Percentiles rank a stretch among this genome's conserved stretches.
Evolutionary conservation across 768 basidiomycete species (phyloP).

Genomic region (Chalciporus sphaerocephalus): DNA sequence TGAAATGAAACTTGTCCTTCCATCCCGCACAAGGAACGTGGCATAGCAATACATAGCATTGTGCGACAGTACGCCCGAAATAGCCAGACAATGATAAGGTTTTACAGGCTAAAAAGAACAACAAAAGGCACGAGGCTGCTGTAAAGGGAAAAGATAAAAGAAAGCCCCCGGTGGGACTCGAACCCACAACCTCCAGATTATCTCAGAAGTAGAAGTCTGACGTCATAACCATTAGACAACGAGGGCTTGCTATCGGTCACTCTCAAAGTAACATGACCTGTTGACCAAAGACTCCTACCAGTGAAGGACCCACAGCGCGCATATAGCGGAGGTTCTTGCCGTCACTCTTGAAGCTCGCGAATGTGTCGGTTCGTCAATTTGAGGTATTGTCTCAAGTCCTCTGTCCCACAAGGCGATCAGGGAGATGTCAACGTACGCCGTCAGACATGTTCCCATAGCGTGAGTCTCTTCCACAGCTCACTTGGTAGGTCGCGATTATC

Average conservation of each 20-base stretch:
- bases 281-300: too few relatives aligned
- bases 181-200: slow-evolving; percentile 84
- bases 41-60: too few relatives aligned
- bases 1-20: too few relatives aligned
- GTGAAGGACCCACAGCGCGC: neutral
- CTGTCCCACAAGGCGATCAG: too few relatives aligned
- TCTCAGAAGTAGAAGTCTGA: slow-evolving; percentile 85
- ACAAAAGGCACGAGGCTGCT: neutral
- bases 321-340: neutral
- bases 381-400: too few relatives aligned
- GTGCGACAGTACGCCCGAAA: too few relatives aligned
- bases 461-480: too few relatives aligned
- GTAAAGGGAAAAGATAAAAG: slow-evolving; percentile 16
- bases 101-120: neutral
- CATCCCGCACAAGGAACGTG: too few relatives aligned
- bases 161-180: slow-evolving; percentile 79
- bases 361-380: too few relatives aligned
- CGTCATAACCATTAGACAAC: slow-evolving; percentile 91
- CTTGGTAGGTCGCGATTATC: neutral
- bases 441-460: too few relatives aligned
- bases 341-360: too few relatives aligned
- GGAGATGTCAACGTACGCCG: too few relatives aligned
- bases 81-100: slow-evolving; percentile 1
- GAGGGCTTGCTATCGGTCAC: slow-evolving; percentile 42
- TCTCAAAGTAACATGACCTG: neutral